Percentiles rank a stretch among this genome's conserved stretches.
Evolutionary conservation across 2,329 filamentous ascomycete species (phyloP).

Genomic region (Pseudogymnoascus sp.): DNA sequence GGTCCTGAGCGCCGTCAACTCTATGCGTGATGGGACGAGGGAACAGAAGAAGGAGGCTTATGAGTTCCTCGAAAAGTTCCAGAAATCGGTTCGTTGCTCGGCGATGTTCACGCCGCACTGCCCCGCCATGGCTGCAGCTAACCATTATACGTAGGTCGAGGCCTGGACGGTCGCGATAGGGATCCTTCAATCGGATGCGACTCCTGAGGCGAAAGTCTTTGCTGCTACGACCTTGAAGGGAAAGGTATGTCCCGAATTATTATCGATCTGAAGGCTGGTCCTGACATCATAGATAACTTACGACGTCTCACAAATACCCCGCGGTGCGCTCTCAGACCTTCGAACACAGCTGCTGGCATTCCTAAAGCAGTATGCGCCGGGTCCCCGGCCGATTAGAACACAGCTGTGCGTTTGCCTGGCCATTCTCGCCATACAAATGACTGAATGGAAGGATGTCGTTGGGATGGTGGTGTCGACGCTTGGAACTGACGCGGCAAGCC

Average conservation of each 20-base stretch:
- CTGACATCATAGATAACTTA: slow-evolving; percentile 70
- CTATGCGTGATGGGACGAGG: slow-evolving; percentile 80
- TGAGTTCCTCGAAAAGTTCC: slow-evolving; percentile 85
- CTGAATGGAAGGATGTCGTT: slow-evolving; percentile 88
- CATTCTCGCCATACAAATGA: slow-evolving; percentile 93
- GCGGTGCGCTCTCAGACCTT: slow-evolving; percentile 63
- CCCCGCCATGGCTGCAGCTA: slow-evolving; percentile 14
- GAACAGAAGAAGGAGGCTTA: slow-evolving; percentile 83
- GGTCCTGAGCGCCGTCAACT: slow-evolving; percentile 79
- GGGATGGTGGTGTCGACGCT: slow-evolving; percentile 70
- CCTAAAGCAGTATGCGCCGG: slow-evolving; percentile 70
- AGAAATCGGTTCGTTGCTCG: slow-evolving; percentile 75
- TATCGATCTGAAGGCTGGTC: not conserved
- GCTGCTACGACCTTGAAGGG: slow-evolving; percentile 95
- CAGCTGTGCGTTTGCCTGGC: slow-evolving; percentile 93
- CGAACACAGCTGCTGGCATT: slow-evolving; percentile 77
- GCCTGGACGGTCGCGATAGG: slow-evolving; percentile 85
- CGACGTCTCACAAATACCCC: slow-evolving; percentile 81
- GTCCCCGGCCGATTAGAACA: slow-evolving; percentile 76
- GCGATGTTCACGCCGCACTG: slow-evolving; percentile 19
- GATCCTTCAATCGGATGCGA: slow-evolving; percentile 73
- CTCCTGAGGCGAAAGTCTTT: slow-evolving; percentile 83
- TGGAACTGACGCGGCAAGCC: slow-evolving; percentile 65
- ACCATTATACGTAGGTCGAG: slow-evolving; percentile 51
- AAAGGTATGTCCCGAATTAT: slow-evolving; percentile 56